phyloP scores from a whole-genome alignment of 2,329 filamentous ascomycete species.

The Trichoderma asperellum region DNA sequence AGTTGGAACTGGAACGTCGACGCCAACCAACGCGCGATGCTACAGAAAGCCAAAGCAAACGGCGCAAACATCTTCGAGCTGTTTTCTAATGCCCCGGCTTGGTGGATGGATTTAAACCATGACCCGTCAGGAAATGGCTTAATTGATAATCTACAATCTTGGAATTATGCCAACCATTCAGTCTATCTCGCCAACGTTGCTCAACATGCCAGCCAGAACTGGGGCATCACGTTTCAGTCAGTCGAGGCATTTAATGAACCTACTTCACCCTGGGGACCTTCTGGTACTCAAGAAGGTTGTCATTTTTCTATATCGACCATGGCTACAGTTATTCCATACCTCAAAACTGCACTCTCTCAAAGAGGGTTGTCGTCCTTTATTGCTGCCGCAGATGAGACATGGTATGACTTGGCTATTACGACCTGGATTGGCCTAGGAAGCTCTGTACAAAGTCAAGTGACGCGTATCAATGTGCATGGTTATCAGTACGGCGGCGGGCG shows the following conservation, averaged over 20 bases:
- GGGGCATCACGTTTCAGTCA: slow-evolving; percentile 14
- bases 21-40: slow-evolving; percentile 7
- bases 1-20: slow-evolving; percentile 20
- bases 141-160: neutral
- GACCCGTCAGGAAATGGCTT: slow-evolving; percentile 2
- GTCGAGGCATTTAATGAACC: slow-evolving; percentile 22
- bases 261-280: slow-evolving; percentile 8
- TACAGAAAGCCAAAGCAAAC: neutral
- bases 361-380: slow-evolving; percentile 13
- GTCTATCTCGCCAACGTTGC: slow-evolving; percentile 19
- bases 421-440: slow-evolving; percentile 6
- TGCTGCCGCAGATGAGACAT: slow-evolving; percentile 8
- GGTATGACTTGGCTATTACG: slow-evolving; percentile 10
- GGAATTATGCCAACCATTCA: neutral
- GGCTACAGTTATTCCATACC: slow-evolving; percentile 4
- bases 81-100: neutral
- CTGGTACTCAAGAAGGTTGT: slow-evolving; percentile 16
- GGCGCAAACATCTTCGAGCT: slow-evolving; percentile 16
- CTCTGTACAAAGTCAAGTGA: slow-evolving; percentile 1
- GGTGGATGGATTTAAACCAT: neutral
- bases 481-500: slow-evolving; percentile 8
- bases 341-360: neutral
- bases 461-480: slow-evolving; percentile 17
- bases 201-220: slow-evolving; percentile 10
- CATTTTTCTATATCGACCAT: slow-evolving; percentile 17